phyloP scores from a whole-genome alignment of 352 stramenopile genomes.

The Phytophthora pisi region DNA sequence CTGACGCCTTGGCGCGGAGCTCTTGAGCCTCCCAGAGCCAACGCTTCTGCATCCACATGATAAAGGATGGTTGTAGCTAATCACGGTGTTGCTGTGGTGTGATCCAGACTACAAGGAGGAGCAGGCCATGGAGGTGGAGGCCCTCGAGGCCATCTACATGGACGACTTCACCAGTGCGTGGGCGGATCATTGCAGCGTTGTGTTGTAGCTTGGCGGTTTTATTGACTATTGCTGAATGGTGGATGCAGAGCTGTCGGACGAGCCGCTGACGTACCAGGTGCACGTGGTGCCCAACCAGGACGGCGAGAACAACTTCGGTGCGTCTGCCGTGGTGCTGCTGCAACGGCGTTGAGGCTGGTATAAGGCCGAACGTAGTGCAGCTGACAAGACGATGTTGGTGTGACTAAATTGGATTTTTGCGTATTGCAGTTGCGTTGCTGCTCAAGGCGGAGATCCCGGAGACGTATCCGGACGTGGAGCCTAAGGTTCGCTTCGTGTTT shows the following conservation, averaged over 20 bases:
- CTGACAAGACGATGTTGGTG: background rate
- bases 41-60: slow-evolving; percentile 4
- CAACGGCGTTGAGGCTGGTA: background rate
- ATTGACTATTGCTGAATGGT: background rate
- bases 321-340: slow-evolving; percentile 3
- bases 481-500: slow-evolving; percentile 40
- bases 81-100: background rate
- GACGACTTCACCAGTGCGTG: slow-evolving; percentile 87
- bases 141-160: slow-evolving; percentile 91
- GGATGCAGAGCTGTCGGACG: slow-evolving; percentile 71
- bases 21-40: background rate
- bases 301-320: slow-evolving; percentile 83
- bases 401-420: background rate
- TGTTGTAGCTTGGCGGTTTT: background rate
- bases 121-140: slow-evolving; percentile 89
- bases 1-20: background rate
- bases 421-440: slow-evolving; percentile 59
- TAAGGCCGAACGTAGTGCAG: background rate
- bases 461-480: slow-evolving; percentile 82
- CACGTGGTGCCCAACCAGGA: slow-evolving; percentile 87
- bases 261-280: slow-evolving; percentile 76
- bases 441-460: slow-evolving; percentile 78
- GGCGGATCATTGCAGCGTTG: background rate
- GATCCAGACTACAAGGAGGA: slow-evolving; percentile 86
- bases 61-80: background rate